Percentiles rank a stretch among this genome's conserved stretches.
Conservation (phyloP, 1,139 yeast species). For the Candida labiduridarum region DNA sequence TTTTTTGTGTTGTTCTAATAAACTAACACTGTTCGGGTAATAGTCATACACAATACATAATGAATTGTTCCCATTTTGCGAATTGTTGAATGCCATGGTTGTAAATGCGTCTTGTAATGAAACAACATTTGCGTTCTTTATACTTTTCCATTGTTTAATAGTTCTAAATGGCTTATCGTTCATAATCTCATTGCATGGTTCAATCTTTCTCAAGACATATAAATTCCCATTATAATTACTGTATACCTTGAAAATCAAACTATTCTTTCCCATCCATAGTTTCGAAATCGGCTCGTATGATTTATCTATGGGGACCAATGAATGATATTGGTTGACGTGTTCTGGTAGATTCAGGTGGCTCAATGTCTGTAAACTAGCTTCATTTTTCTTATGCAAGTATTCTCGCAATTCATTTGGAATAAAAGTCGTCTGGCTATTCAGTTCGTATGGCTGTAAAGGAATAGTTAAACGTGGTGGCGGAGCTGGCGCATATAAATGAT, state of each 20-base stretch:
- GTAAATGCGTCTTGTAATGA: constrained; percentile 82
- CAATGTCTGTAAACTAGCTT: constrained; percentile 74
- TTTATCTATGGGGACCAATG: constrained; percentile 81
- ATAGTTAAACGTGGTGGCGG: constrained; percentile 74
- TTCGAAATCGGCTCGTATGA: constrained; percentile 52
- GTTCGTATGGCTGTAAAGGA: constrained; percentile 68
- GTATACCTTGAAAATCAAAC: constrained; percentile 75
- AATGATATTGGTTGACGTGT: constrained; percentile 80
- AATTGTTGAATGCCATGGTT: constrained; percentile 63
- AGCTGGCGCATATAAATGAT: constrained; percentile 87
- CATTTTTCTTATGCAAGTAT: constrained; percentile 70
- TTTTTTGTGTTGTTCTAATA: constrained; percentile 39
- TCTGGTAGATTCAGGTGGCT: constrained; percentile 68
- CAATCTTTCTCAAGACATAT: constrained; percentile 76
- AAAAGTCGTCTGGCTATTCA: constrained; percentile 69
- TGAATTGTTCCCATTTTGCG: constrained; percentile 51
- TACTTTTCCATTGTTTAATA: constrained; percentile 42
- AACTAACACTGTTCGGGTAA: constrained; percentile 39
- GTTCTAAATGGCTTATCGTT: constrained; percentile 54
- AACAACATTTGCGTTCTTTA: constrained; percentile 61
- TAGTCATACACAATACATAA: constrained; percentile 45
- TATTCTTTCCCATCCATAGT: constrained; percentile 58
- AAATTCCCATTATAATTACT: constrained; percentile 79
- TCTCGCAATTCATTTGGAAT: constrained; percentile 75
- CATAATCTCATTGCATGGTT: constrained; percentile 50